Evolutionary conservation across 768 basidiomycete genomes (phyloP).

Genomic region (Gelatoporia subvermispora): DNA sequence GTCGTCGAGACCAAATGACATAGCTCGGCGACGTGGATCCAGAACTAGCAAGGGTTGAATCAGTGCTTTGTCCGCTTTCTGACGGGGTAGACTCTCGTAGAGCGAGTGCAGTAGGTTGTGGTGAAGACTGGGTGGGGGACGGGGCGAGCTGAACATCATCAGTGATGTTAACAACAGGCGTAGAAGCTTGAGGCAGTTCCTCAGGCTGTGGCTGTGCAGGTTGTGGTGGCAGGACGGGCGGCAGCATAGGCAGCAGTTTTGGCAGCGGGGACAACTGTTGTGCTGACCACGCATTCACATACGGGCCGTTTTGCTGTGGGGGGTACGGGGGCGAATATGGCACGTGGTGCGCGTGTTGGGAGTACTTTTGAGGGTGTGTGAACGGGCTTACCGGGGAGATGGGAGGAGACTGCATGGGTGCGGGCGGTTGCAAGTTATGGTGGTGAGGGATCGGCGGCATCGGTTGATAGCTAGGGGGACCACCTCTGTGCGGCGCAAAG

Average conservation of each 20-base stretch:
- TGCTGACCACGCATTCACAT: constrained; percentile 40
- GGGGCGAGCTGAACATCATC: not conserved
- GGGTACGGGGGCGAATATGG: constrained; percentile 26
- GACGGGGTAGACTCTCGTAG: not conserved
- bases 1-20: constrained; percentile 73
- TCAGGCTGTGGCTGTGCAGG: constrained; percentile 6
- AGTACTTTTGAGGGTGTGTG: constrained; percentile 28
- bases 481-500: constrained; percentile 32
- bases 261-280: constrained; percentile 55
- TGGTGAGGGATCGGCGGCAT: constrained; percentile 30
- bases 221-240: constrained; percentile 6
- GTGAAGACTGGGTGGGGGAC: not conserved
- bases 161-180: not conserved
- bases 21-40: constrained; percentile 28
- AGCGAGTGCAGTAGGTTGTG: not conserved
- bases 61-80: constrained; percentile 9
- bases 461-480: constrained; percentile 34
- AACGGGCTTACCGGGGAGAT: constrained; percentile 24
- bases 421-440: constrained; percentile 20
- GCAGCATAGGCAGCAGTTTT: constrained; percentile 52
- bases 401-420: constrained; percentile 20
- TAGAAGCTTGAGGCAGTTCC: constrained; percentile 1
- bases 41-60: constrained; percentile 5
- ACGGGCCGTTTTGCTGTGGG: constrained; percentile 26
- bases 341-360: constrained; percentile 21